Conservation (phyloP, 1,284 basidiomycete genomes). For the Puccinia coronata region DNA sequence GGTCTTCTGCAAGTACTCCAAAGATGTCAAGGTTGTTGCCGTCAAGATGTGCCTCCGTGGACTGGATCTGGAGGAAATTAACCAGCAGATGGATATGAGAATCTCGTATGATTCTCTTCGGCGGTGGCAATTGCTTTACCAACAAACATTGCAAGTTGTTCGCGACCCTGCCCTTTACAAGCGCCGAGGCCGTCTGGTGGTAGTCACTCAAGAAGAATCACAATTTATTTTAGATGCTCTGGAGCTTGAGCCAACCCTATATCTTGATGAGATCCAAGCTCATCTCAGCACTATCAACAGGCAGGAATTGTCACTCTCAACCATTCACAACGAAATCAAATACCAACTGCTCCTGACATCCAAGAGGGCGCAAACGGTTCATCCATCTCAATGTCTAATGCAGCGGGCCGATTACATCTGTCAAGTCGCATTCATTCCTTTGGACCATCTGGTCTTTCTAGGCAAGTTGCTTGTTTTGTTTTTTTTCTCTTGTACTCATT, state of each 20-base stretch:
- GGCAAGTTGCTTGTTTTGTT: not conserved
- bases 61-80: not conserved
- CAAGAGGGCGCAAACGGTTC: too few relatives aligned
- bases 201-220: not conserved
- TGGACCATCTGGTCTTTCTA: not conserved
- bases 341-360: not conserved
- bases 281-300: not conserved
- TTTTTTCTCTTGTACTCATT: not conserved
- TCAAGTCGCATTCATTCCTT: not conserved
- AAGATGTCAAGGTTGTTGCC: not conserved
- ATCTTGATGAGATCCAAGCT: constrained; percentile 2
- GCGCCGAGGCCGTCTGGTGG: not conserved
- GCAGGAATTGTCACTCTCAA: not conserved
- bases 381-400: not conserved
- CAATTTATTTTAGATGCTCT: not conserved
- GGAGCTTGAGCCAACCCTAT: not conserved
- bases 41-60: not conserved
- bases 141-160: not conserved
- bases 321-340: not conserved
- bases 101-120: not conserved
- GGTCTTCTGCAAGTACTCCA: not conserved
- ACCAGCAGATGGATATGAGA: not conserved
- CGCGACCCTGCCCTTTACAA: not conserved
- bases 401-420: not conserved
- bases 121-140: not conserved